Conservation (phyloP, 306 rosid species). For the Ormosia emarginata region DNA sequence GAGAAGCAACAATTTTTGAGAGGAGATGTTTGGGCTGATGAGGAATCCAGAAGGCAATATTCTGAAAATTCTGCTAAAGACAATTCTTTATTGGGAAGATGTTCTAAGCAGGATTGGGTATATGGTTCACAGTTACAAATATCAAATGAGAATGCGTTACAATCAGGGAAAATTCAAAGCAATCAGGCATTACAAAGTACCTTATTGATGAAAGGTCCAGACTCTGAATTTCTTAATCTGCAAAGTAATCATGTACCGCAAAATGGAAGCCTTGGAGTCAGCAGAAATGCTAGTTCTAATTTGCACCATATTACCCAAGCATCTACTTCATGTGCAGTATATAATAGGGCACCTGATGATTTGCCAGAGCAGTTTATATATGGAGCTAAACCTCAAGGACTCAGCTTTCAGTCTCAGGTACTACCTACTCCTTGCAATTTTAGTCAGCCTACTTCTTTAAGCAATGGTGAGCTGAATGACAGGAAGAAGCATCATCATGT, state of each 20-base stretch:
- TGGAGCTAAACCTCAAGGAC: slow-evolving; percentile 51
- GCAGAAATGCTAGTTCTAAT: slow-evolving; percentile 38
- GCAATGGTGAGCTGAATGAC: slow-evolving; percentile 46
- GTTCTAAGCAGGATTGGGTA: slow-evolving; percentile 47
- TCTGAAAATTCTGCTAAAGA: slow-evolving; percentile 37
- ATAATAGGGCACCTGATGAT: slow-evolving; percentile 31
- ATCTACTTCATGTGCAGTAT: slow-evolving; percentile 36
- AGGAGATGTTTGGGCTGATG: slow-evolving; percentile 61
- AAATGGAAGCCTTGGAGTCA: slow-evolving; percentile 37
- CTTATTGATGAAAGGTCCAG: slow-evolving; percentile 29
- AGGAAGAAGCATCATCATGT: slow-evolving; percentile 41
- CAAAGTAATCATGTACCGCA: slow-evolving; percentile 34
- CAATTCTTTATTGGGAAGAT: slow-evolving; percentile 33
- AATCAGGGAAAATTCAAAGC: slow-evolving; percentile 31
- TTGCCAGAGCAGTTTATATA: slow-evolving; percentile 46
- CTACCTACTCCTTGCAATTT: slow-evolving; percentile 34
- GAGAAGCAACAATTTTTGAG: slow-evolving; percentile 42
- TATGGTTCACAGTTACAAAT: slow-evolving; percentile 36
- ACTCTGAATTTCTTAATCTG: slow-evolving; percentile 37
- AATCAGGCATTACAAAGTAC: slow-evolving; percentile 35
- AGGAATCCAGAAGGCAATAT: slow-evolving; percentile 47
- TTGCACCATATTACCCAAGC: slow-evolving; percentile 36
- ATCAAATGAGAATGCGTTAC: slow-evolving; percentile 26
- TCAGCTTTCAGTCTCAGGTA: slow-evolving; percentile 39
- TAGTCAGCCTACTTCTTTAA: slow-evolving; percentile 29